phyloP scores from a whole-genome alignment of 164 flowering plant species.

The Pachysandra terminalis region DNA sequence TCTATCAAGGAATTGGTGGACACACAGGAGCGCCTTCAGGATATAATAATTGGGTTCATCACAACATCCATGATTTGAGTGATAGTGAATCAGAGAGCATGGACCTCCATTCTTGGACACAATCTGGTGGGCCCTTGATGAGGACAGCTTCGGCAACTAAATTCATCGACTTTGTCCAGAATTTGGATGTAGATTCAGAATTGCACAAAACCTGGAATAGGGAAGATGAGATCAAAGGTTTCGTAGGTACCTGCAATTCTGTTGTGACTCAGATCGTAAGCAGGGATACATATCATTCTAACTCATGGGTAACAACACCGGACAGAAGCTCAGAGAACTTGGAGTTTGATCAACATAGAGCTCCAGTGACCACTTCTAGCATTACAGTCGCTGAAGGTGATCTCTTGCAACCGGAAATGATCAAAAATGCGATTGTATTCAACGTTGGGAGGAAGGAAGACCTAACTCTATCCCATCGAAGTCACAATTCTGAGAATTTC shows the following conservation, averaged over 20 bases:
- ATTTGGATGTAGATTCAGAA: conserved; percentile 57
- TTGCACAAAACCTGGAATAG: conserved; percentile 27
- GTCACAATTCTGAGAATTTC: conserved; percentile 32
- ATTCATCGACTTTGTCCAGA: conserved; percentile 74
- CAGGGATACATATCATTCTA: conserved; percentile 15
- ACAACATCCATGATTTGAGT: conserved; percentile 60
- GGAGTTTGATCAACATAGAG: conserved; percentile 48
- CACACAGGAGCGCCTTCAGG: conserved; percentile 26
- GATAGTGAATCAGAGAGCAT: conserved; percentile 80
- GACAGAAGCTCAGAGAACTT: conserved; percentile 49
- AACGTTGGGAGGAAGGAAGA: conserved; percentile 76
- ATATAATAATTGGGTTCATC: conserved; percentile 32
- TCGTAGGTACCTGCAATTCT: too few relatives aligned
- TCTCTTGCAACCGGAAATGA: conserved; percentile 81
- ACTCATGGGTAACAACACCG: conserved; percentile 49
- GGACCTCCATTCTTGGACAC: conserved; percentile 80
- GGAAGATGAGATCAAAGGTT: conserved; percentile 22
- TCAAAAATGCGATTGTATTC: conserved; percentile 63
- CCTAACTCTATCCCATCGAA: conserved; percentile 30
- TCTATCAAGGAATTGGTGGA: conserved; percentile 38
- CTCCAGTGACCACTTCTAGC: conserved; percentile 34
- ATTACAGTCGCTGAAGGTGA: conserved; percentile 79
- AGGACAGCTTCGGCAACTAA: conserved; percentile 84
- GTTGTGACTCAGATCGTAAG: too few relatives aligned
- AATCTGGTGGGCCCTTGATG: conserved; percentile 98